A percentile compares a stretch with the other conserved stretches of the same genome.
These are phyloP conservation scores for Entamoeba dispar DNA, from an alignment of 208 protist genomes.

Conservation along the genomic window DNA sequence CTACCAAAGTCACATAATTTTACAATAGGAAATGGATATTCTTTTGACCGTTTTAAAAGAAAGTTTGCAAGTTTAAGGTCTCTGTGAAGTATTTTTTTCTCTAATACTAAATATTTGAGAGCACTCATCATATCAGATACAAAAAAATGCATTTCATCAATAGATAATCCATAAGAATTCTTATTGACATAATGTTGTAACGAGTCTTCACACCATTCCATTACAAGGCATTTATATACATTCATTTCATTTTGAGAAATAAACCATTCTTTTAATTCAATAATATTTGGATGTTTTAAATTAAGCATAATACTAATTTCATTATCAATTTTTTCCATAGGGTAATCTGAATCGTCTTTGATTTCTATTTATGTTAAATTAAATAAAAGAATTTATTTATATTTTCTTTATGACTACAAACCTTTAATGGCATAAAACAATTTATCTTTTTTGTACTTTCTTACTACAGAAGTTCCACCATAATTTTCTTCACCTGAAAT, in stretches of 20 bases:
- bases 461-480: not conserved
- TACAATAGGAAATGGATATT: conserved; percentile 27
- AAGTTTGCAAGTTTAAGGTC: conserved; percentile 41
- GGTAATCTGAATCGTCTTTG: not conserved
- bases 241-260: conserved; percentile 38
- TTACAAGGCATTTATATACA: conserved; percentile 40
- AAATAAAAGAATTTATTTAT: not conserved
- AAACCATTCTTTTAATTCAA: conserved; percentile 40
- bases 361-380: not conserved
- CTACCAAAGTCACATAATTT: conserved; percentile 41
- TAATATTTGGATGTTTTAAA: conserved; percentile 32
- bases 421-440: not conserved
- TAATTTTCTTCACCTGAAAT: not conserved
- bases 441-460: not conserved
- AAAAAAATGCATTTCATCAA: conserved; percentile 34
- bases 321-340: conserved; percentile 41
- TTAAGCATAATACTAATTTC: conserved; percentile 44
- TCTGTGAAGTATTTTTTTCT: conserved; percentile 31
- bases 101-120: conserved; percentile 22
- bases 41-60: conserved; percentile 17
- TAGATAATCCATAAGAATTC: conserved; percentile 12
- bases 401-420: not conserved
- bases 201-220: conserved; percentile 29
- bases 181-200: conserved; percentile 10
- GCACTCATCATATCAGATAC: conserved; percentile 27